phyloP scores from a whole-genome alignment of 2,329 filamentous ascomycete species.

The Neonectria ditissima region DNA sequence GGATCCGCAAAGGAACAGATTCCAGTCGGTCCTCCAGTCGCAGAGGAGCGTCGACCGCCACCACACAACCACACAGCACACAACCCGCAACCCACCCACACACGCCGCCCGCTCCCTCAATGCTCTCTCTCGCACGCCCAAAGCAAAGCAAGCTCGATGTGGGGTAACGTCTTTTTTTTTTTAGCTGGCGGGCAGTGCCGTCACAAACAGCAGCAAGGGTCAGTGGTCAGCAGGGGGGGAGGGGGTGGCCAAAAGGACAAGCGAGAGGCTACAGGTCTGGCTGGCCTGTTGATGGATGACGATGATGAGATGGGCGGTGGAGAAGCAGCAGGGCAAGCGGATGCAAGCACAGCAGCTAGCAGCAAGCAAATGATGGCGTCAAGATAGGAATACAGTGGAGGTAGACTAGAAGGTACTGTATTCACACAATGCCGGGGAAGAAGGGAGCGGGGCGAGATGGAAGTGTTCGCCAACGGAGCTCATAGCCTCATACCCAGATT shows the following conservation, averaged over 20 bases:
- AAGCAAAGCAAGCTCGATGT: conserved; percentile 42
- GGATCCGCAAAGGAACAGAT: conserved; percentile 47
- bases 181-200: conserved; percentile 46
- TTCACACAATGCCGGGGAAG: too few species aligned
- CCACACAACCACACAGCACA: conserved; percentile 25
- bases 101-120: conserved; percentile 35
- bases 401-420: too few species aligned
- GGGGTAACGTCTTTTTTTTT: conserved; percentile 43
- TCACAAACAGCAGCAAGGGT: conserved; percentile 43
- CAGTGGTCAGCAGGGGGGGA: conserved; percentile 35
- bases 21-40: conserved; percentile 37
- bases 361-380: conserved; percentile 8
- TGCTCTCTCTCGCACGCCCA: conserved; percentile 44
- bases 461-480: neutral
- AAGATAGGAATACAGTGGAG: neutral
- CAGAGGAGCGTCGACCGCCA: conserved; percentile 43
- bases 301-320: conserved; percentile 15
- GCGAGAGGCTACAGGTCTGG: neutral
- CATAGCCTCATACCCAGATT: neutral
- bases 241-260: conserved; percentile 27
- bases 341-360: neutral
- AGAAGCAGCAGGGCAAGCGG: conserved; percentile 11
- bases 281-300: conserved; percentile 2
- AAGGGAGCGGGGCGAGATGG: neutral
- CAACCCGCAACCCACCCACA: conserved; percentile 21